Evolutionary conservation across 140 eudicot species (phyloP).

Genomic region (Oenanthe javanica): DNA sequence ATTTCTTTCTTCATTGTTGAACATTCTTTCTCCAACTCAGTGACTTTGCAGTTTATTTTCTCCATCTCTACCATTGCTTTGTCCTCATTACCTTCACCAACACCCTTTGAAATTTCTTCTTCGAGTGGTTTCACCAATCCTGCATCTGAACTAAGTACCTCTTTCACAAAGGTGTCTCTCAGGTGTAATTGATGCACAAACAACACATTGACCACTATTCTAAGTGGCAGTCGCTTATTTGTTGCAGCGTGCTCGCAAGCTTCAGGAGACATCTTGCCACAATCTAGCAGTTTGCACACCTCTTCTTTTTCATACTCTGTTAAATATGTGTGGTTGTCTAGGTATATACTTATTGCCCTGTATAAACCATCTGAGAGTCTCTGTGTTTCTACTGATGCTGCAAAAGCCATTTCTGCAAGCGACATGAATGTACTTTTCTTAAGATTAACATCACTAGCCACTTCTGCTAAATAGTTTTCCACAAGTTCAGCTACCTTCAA

Average conservation of each 20-base stretch:
- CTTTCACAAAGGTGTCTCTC: conserved; percentile 37
- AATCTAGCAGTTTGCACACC: conserved; percentile 54
- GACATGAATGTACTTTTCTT: conserved; percentile 33
- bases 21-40: conserved; percentile 63
- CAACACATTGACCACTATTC: conserved; percentile 53
- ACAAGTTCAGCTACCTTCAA: conserved; percentile 49
- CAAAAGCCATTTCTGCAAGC: conserved; percentile 52
- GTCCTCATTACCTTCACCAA: conserved; percentile 12
- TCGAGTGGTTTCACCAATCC: conserved; percentile 11
- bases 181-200: conserved; percentile 55
- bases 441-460: conserved; percentile 49
- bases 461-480: conserved; percentile 49
- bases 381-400: conserved; percentile 34
- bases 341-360: conserved; percentile 48
- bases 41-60: conserved; percentile 49
- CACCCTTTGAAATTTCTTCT: not conserved
- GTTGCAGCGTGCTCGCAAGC: conserved; percentile 71
- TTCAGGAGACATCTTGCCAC: conserved; percentile 48
- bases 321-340: conserved; percentile 50
- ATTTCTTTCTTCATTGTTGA: conserved; percentile 48
- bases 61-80: conserved; percentile 37
- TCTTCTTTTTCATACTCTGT: conserved; percentile 59
- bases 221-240: conserved; percentile 49
- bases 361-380: conserved; percentile 58
- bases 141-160: conserved; percentile 19